Evolutionary conservation across 2,329 filamentous ascomycete species (phyloP).

Genomic region (Arthrobotrys sinensis): DNA sequence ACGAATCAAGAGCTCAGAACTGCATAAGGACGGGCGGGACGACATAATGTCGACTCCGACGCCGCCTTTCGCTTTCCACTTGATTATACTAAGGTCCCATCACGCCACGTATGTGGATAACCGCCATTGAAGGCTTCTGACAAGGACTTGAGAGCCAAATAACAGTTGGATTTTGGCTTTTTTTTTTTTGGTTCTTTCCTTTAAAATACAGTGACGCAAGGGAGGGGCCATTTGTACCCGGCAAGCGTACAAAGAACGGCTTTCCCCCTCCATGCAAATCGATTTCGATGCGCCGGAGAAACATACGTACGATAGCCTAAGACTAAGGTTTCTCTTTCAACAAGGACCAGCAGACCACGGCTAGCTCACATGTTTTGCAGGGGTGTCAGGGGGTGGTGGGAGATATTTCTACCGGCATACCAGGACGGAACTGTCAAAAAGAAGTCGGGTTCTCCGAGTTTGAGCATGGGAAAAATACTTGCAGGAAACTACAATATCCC

Average conservation of each 20-base stretch:
- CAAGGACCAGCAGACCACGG: slow-evolving; percentile 37
- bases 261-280: slow-evolving; percentile 39
- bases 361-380: slow-evolving; percentile 55
- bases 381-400: slow-evolving; percentile 22
- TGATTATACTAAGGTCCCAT: slow-evolving; percentile 21
- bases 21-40: slow-evolving; percentile 37
- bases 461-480: slow-evolving; percentile 43
- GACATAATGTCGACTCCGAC: slow-evolving; percentile 40
- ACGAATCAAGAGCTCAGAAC: slow-evolving; percentile 57
- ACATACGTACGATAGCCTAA: slow-evolving; percentile 42
- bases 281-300: slow-evolving; percentile 52
- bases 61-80: slow-evolving; percentile 27
- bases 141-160: slow-evolving; percentile 19
- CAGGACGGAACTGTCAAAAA: slow-evolving; percentile 54
- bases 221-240: slow-evolving; percentile 28
- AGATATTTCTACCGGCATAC: slow-evolving; percentile 50
- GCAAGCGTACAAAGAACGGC: slow-evolving; percentile 18
- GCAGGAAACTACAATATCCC: slow-evolving; percentile 42
- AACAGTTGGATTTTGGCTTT: slow-evolving; percentile 27
- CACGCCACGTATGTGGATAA: slow-evolving; percentile 52
- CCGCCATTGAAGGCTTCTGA: slow-evolving; percentile 19
- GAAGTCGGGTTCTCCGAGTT: slow-evolving; percentile 36
- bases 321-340: slow-evolving; percentile 34
- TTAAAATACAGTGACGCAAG: slow-evolving; percentile 44
- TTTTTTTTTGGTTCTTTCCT: slow-evolving; percentile 23